phyloP scores from a whole-genome alignment of 495 filamentous ascomycete species.

The Evansstolkia leycettana region DNA sequence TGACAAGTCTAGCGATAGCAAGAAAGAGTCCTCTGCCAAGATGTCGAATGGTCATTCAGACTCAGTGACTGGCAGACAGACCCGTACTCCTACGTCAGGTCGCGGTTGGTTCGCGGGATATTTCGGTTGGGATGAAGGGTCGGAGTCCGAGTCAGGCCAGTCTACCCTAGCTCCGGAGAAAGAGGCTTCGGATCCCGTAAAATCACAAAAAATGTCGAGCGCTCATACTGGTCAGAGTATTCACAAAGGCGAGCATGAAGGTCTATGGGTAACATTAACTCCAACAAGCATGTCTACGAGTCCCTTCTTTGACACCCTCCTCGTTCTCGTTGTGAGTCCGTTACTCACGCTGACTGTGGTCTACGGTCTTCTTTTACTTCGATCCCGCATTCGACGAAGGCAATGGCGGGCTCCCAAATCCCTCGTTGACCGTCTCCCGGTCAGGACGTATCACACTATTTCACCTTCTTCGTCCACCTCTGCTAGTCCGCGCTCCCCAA shows the following conservation, averaged over 20 bases:
- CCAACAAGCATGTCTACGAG: slow-evolving; percentile 83
- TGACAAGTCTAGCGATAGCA: slow-evolving; percentile 16
- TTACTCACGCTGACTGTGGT: slow-evolving; percentile 86
- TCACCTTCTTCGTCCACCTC: slow-evolving; percentile 42
- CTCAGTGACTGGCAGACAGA: not conserved
- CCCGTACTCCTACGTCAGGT: slow-evolving; percentile 5
- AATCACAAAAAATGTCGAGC: slow-evolving; percentile 1
- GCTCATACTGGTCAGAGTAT: slow-evolving; percentile 4
- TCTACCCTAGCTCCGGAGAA: not conserved
- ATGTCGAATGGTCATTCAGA: slow-evolving; percentile 3
- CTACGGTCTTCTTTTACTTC: slow-evolving; percentile 76
- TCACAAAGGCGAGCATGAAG: slow-evolving; percentile 49
- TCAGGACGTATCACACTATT: slow-evolving; percentile 86
- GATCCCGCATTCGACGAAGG: slow-evolving; percentile 77
- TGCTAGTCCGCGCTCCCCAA: slow-evolving; percentile 41
- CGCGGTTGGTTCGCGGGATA: slow-evolving; percentile 26
- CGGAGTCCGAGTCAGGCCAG: slow-evolving; percentile 1
- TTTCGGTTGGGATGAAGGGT: slow-evolving; percentile 18
- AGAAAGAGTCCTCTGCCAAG: slow-evolving; percentile 8
- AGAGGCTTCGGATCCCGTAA: not conserved
- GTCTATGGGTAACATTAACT: slow-evolving; percentile 90
- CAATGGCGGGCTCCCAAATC: slow-evolving; percentile 95
- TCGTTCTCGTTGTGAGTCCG: slow-evolving; percentile 87
- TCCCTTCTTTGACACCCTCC: slow-evolving; percentile 89
- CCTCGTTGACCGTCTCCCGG: slow-evolving; percentile 86